Base-by-base conservation (phyloP, 75 land plant genomes). In the Picea glauca region DNA sequence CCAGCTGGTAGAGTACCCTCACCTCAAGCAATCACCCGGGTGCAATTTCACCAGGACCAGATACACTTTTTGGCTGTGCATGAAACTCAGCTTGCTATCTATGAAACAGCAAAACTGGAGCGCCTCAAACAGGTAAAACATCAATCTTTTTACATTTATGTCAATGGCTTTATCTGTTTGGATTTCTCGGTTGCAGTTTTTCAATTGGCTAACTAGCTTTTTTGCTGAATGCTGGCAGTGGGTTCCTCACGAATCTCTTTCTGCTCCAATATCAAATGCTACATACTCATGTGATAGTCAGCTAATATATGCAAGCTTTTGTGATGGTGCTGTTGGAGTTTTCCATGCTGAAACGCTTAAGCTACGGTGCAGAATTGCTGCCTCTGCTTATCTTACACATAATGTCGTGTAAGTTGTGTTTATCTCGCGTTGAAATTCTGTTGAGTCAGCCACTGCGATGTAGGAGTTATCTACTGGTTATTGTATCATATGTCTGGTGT, bases 21-120 rank as follows among this genome's bases (percentile, higher is more conserved):
- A 7, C 15, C 73, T 5, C 58, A 76, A 38, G 35, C 83, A 66
- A 89, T 81, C 11, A 89, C 90, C 5, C 74, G 80, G 4, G 84
- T 89, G 14, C 90, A 89, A 30, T 89, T 89, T 76, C 89, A 89
- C 77, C 82, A 89, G 26, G 90, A 89, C 61, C 88, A 86, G 59
- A 79, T 83, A 15, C 86, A 88, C 23, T 77, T 89, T 58, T 62
- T 89, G 38, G 90, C 72, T 31, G 89, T 89, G 13, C 90, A 89
- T 66, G 90, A 87, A 74, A 89, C 90, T 43, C 90, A 89, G 80
- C 66, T 89, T 43, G 88, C 90, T 54, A 77, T 89, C 50, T 89
- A 87, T 72, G 90, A 89, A 81, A 56, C 86, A 18, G 33, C 80
- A 5, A 87, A 84, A 66, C 60, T 89, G 14, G 89, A 86, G 38